Percentiles rank a stretch among this genome's conserved stretches.
phyloP scores from a whole-genome alignment of 805 yeast species.

The Metschnikowia amazonensis region DNA sequence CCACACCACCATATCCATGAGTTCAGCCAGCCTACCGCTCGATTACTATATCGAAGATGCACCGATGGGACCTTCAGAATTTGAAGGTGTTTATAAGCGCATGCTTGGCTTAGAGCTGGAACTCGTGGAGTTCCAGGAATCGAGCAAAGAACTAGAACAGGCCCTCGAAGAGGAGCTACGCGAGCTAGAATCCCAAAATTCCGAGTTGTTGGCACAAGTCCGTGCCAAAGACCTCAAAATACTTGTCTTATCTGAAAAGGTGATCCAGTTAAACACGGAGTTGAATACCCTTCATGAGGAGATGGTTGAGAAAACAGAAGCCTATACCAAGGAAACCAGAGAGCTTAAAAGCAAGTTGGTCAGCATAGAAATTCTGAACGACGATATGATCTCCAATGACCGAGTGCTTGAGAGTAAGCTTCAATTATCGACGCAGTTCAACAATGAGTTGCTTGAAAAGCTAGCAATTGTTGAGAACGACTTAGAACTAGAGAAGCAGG shows the following conservation, averaged over 20 bases:
- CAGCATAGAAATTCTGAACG: conserved; percentile 42
- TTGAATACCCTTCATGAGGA: conserved; percentile 18
- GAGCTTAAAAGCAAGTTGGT: conserved; percentile 31
- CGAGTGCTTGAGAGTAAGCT: conserved; percentile 33
- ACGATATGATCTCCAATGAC: conserved; percentile 37
- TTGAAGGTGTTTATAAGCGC: conserved; percentile 18
- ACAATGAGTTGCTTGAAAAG: conserved; percentile 40
- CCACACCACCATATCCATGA: conserved; percentile 2
- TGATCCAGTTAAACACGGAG: conserved; percentile 19
- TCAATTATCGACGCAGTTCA: conserved; percentile 33
- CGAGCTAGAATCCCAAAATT: conserved; percentile 28
- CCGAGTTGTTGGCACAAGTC: conserved; percentile 15
- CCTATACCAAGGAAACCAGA: conserved; percentile 20
- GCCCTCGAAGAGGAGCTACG: conserved; percentile 43
- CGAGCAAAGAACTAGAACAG: conserved; percentile 42
- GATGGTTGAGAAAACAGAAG: conserved; percentile 11
- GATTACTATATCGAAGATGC: background rate
- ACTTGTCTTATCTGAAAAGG: conserved; percentile 15
- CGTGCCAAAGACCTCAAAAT: conserved; percentile 21
- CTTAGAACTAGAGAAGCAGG: conserved; percentile 18
- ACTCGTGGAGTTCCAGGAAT: conserved; percentile 40
- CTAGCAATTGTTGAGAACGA: conserved; percentile 43
- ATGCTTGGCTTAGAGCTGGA: conserved; percentile 37
- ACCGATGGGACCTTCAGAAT: conserved; percentile 3
- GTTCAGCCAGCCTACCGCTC: conserved; percentile 4